Base-by-base conservation (phyloP, 495 filamentous ascomycete genomes). In the Baudoinia panamericana region DNA sequence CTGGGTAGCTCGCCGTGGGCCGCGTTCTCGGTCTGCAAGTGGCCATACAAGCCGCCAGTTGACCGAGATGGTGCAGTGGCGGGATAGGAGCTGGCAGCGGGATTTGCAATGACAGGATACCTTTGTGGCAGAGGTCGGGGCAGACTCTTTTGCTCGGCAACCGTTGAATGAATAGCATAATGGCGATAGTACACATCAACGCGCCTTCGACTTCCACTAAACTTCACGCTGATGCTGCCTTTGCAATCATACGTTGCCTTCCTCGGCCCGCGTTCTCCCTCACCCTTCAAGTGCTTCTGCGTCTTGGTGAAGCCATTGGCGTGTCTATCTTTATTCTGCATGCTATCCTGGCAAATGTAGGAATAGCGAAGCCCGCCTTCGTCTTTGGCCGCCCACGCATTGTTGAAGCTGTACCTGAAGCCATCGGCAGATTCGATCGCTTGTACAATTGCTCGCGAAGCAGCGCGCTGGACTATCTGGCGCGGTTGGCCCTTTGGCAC, bases 181-280 rank as follows among this genome's bases (percentile, higher is more conserved):
- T 54, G 51, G 22, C 42, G 20, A 21, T 54, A 54, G 20, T 33
- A 39, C 5, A 54, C 43, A 11, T 54, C 46, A 8, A 50, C 41
- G 2, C 30, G 15, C 21, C 29, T 18, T 16, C 46, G 22, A 5
- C 13, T 28, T 2, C 10, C 5, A 10, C 31, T 38, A 35, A 45
- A 54, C 43, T 46, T 54, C 11, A 54, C 46, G 29, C 41, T 54
- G 4, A 54, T 32, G 24, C 35, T 44, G 2, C 51, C 51, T 27
- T 50, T 50, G 42, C 51, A 54, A 32, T 54, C 51, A 23, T 46
- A 54, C 18, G 51, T 54, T 12, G 46, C 41, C 39, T 50, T 50
- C 33, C 41, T 41, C 4, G 28, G 26, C 15, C 36, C 43, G 10
- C 43, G 25, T 37, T 34, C 37, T 1, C 21, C 29, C 16, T 30